These are phyloP conservation scores for Penicillium sp. DNA, from an alignment of 2,329 filamentous ascomycete genomes.

Conservation along the genomic window DNA sequence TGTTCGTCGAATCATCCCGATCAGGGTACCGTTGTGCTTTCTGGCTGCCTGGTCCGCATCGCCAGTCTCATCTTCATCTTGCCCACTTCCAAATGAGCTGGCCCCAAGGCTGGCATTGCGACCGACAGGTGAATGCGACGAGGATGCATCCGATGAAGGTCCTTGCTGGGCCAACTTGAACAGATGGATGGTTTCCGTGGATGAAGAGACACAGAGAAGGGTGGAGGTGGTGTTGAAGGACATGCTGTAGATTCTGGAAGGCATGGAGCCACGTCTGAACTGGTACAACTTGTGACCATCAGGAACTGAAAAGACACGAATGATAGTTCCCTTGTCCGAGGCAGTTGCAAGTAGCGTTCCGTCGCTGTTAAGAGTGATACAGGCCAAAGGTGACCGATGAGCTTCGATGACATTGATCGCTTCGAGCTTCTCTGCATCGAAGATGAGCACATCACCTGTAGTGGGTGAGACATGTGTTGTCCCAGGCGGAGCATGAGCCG, in stretches of 20 bases:
- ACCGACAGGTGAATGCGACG: slow-evolving; percentile 25
- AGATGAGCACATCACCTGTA: slow-evolving; percentile 88
- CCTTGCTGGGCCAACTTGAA: slow-evolving; percentile 69
- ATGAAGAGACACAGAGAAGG: slow-evolving; percentile 90
- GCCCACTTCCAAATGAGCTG: slow-evolving; percentile 28
- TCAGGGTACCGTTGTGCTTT: slow-evolving; percentile 71
- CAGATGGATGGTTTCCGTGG: slow-evolving; percentile 94
- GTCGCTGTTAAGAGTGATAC: slow-evolving; percentile 87
- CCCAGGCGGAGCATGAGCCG: slow-evolving; percentile 78
- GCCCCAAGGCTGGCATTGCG: slow-evolving; percentile 28
- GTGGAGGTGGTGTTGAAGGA: slow-evolving; percentile 96
- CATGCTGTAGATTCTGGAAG: slow-evolving; percentile 96
- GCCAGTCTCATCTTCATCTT: slow-evolving; percentile 36
- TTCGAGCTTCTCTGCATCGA: slow-evolving; percentile 84
- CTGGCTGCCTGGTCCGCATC: slow-evolving; percentile 39
- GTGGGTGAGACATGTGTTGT: slow-evolving; percentile 77
- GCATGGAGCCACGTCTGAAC: slow-evolving; percentile 92
- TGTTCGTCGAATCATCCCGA: slow-evolving; percentile 88
- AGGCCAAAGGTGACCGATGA: slow-evolving; percentile 86
- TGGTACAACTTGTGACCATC: slow-evolving; percentile 91
- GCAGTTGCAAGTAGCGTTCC: slow-evolving; percentile 90
- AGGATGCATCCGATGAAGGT: slow-evolving; percentile 28
- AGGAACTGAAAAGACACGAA: slow-evolving; percentile 91
- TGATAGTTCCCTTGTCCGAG: slow-evolving; percentile 96
- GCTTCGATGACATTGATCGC: slow-evolving; percentile 95